These are phyloP conservation scores for Lotus japonicus DNA, from an alignment of 306 rosid species.

Conservation along the genomic window DNA sequence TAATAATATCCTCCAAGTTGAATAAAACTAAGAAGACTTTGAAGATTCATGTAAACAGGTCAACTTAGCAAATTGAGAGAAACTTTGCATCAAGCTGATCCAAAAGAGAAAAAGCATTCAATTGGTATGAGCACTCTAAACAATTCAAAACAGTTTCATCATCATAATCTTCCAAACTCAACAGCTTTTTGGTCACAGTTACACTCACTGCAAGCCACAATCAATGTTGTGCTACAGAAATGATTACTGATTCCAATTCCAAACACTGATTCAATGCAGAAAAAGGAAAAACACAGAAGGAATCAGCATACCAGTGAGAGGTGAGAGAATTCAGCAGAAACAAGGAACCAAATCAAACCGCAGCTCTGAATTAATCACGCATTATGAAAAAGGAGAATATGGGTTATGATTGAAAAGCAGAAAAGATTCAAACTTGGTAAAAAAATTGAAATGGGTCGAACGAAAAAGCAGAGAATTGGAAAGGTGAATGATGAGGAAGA, in stretches of 20 bases:
- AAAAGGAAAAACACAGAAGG: background rate
- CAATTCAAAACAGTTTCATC: too few species aligned
- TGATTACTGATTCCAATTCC: too few species aligned
- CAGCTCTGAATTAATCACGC: constrained; percentile 6
- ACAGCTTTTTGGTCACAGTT: background rate
- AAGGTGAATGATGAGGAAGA: constrained; percentile 3
- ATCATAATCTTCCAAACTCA: too few species aligned
- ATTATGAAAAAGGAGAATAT: background rate
- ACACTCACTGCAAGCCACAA: too few species aligned
- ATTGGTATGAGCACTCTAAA: too few species aligned
- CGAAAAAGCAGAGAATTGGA: constrained; percentile 4
- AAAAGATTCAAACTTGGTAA: constrained; percentile 22
- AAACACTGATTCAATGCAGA: background rate
- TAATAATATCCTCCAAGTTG: background rate
- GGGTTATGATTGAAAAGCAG: constrained; percentile 26
- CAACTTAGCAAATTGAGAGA: constrained; percentile 5
- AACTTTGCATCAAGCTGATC: constrained; percentile 6
- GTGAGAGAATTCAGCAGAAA: constrained; percentile 10
- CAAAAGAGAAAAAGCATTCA: background rate
- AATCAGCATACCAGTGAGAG: constrained; percentile 20
- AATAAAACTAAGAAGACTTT: background rate
- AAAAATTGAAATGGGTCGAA: constrained; percentile 18
- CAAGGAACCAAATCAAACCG: background rate
- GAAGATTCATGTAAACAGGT: constrained; percentile 15
- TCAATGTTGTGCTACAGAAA: too few species aligned